Evolutionary conservation across 2,329 filamentous ascomycete genomes (phyloP).

Genomic region (Sporothrix dimorphospora): DNA sequence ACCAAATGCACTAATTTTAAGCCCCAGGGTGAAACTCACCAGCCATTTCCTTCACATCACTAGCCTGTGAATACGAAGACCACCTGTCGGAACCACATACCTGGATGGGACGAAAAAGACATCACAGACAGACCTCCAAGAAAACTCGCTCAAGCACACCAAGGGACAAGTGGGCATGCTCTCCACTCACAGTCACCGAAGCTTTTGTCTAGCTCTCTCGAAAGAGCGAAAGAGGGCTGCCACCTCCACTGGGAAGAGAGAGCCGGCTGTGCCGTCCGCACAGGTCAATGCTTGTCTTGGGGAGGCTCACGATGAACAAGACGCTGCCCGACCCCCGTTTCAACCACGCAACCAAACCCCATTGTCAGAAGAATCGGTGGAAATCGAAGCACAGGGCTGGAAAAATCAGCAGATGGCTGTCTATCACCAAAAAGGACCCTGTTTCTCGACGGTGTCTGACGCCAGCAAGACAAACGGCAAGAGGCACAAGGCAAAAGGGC

Average conservation of each 20-base stretch:
- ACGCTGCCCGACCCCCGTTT: too few species aligned
- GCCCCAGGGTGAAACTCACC: background rate
- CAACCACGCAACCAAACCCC: too few species aligned
- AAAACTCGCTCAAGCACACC: conserved; percentile 10
- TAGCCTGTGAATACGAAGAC: conserved; percentile 16
- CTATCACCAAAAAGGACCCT: too few species aligned
- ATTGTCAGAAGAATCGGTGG: too few species aligned
- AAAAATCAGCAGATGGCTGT: too few species aligned
- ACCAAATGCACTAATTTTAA: conserved; percentile 8
- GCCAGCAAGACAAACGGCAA: too few species aligned
- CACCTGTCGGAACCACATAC: background rate
- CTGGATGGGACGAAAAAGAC: background rate
- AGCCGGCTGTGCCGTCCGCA: background rate
- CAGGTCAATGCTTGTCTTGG: conserved; percentile 6
- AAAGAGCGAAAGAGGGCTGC: background rate
- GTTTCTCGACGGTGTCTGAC: too few species aligned
- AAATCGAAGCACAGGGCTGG: too few species aligned
- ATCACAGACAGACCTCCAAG: background rate
- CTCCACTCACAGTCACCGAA: conserved; percentile 17
- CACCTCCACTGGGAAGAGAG: background rate
- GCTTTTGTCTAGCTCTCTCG: background rate
- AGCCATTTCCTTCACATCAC: conserved; percentile 2
- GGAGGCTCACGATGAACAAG: too few species aligned
- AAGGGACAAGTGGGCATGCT: background rate
- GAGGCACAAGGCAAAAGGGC: too few species aligned